Conservation (phyloP, 164 flowering plant genomes). For the Magnolia changhungtana region DNA sequence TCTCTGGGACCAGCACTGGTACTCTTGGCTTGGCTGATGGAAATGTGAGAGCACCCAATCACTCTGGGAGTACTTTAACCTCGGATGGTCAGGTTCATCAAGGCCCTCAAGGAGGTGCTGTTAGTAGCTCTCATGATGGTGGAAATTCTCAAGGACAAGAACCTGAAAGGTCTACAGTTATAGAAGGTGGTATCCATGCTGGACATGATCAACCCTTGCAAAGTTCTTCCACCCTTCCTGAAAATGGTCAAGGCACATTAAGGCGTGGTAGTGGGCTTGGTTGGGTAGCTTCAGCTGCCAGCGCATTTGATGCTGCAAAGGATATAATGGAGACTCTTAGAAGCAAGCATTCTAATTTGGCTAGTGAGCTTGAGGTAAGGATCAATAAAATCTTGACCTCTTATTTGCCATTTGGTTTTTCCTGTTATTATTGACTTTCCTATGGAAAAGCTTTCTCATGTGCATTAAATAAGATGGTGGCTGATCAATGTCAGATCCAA, state of each 20-base stretch:
- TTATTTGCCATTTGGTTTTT: background rate
- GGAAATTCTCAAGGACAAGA: constrained; percentile 83
- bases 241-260: constrained; percentile 57
- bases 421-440: background rate
- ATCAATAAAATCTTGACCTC: background rate
- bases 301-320: constrained; percentile 97
- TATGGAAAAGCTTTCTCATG: no score
- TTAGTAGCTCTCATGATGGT: constrained; percentile 67
- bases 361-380: constrained; percentile 94
- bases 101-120: constrained; percentile 50
- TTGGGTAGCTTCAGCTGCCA: constrained; percentile 64
- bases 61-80: constrained; percentile 32
- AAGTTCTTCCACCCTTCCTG: constrained; percentile 50
- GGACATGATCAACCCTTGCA: constrained; percentile 68
- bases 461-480: no score
- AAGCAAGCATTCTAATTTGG: constrained; percentile 93
- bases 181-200: constrained; percentile 47
- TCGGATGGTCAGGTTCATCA: constrained; percentile 69
- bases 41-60: constrained; percentile 49
- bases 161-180: constrained; percentile 59
- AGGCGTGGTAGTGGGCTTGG: constrained; percentile 69
- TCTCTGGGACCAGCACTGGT: constrained; percentile 39
- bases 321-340: constrained; percentile 96
- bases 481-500: no score
- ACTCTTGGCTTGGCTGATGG: constrained; percentile 59